phyloP scores from a whole-genome alignment of 1,139 yeast species.

The Debaryomyces udenii region DNA sequence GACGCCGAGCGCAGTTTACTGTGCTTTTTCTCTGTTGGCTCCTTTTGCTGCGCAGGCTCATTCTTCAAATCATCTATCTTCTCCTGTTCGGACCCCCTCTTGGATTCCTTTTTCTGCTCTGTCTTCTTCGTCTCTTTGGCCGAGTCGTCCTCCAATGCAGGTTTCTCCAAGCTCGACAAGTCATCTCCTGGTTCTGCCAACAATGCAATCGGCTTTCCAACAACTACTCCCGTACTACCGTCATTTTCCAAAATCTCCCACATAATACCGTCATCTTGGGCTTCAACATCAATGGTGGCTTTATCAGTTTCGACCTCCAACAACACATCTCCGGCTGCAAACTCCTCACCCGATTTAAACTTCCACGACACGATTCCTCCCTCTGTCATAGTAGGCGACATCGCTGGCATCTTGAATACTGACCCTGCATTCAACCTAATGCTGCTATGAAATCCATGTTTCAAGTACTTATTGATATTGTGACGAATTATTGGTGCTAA shows the following conservation, averaged over 20 bases:
- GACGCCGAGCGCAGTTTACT: too few relatives aligned
- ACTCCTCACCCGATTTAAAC: constrained; percentile 76
- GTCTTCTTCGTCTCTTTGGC: constrained; percentile 11
- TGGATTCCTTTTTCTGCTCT: constrained; percentile 11
- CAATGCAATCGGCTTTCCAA: constrained; percentile 88
- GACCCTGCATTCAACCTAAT: constrained; percentile 46
- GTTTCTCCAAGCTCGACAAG: constrained; percentile 61
- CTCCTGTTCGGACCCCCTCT: constrained; percentile 9
- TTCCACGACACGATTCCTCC: constrained; percentile 98
- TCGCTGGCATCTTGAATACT: constrained; percentile 90
- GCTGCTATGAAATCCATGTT: constrained; percentile 23
- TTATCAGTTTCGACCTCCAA: constrained; percentile 93
- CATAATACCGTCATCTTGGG: constrained; percentile 86
- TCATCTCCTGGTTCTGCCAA: constrained; percentile 90
- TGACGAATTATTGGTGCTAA: constrained; percentile 10
- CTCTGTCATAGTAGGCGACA: constrained; percentile 98
- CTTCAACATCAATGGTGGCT: constrained; percentile 92
- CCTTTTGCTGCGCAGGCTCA: constrained; percentile 16
- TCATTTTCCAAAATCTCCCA: constrained; percentile 73
- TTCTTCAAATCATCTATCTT: constrained; percentile 19
- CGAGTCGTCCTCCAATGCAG: constrained; percentile 38
- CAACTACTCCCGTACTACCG: constrained; percentile 79
- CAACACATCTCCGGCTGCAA: constrained; percentile 82
- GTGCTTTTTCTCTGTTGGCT: constrained; percentile 12
- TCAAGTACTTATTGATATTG: constrained; percentile 6